phyloP scores from a whole-genome alignment of 305 asterid genomes.

The Solanum aculeatissimum region DNA sequence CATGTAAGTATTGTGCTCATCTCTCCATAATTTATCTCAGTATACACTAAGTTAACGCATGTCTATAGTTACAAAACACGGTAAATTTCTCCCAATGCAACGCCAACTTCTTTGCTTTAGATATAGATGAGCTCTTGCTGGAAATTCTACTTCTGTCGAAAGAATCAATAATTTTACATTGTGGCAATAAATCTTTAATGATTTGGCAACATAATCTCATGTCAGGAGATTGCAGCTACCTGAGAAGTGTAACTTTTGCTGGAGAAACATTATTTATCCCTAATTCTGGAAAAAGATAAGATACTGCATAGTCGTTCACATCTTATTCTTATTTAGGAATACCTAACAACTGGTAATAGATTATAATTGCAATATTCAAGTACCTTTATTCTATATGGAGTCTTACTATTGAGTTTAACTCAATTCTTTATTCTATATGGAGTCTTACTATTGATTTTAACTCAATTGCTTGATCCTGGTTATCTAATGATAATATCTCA shows the following conservation, averaged over 20 bases:
- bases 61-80: not conserved
- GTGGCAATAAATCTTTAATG: not conserved
- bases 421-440: not conserved
- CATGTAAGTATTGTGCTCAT: slow-evolving; percentile 39
- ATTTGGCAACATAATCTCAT: not conserved
- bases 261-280: not conserved
- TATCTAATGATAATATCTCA: not conserved
- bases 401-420: not conserved
- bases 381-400: not conserved
- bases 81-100: not conserved
- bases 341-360: not conserved
- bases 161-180: not conserved
- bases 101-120: not conserved
- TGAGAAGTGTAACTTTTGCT: not conserved
- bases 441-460: not conserved
- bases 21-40: slow-evolving; percentile 1
- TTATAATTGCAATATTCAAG: not conserved
- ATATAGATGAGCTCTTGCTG: not conserved
- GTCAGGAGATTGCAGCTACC: not conserved
- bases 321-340: not conserved
- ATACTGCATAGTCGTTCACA: not conserved
- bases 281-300: not conserved
- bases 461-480: not conserved
- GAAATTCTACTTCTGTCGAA: not conserved
- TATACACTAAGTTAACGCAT: not conserved